Conservation (phyloP, 2,329 filamentous ascomycete genomes). For the Phyllosticta citriasiana region DNA sequence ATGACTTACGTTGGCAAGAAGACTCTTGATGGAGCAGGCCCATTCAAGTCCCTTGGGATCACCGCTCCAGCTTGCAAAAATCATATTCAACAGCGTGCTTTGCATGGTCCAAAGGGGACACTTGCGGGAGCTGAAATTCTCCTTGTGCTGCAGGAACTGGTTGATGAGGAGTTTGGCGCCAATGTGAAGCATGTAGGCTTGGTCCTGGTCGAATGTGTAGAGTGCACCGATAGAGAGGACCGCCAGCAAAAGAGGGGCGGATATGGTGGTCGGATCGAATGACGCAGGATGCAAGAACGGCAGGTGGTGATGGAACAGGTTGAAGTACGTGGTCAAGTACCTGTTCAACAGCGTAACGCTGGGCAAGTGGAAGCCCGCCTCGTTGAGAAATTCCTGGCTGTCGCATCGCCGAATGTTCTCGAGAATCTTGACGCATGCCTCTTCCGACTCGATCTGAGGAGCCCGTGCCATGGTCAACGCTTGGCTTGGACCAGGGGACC, state of each 20-base stretch:
- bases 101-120: conserved; percentile 99
- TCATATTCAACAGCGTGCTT: conserved; percentile 92
- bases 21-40: conserved; percentile 97
- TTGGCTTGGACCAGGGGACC: conserved; percentile 59
- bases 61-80: conserved; percentile 98
- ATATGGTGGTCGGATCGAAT: conserved; percentile 70
- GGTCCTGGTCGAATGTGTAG: conserved; percentile 94
- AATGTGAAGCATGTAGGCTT: conserved; percentile 94
- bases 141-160: conserved; percentile 94
- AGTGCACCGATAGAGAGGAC: conserved; percentile 91
- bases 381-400: conserved; percentile 69
- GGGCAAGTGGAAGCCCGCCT: conserved; percentile 74
- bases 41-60: conserved; percentile 96
- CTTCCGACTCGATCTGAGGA: conserved; percentile 73
- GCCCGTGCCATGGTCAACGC: conserved; percentile 56
- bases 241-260: conserved; percentile 74
- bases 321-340: conserved; percentile 92
- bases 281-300: conserved; percentile 91
- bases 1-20: conserved; percentile 61
- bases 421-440: conserved; percentile 74
- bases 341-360: conserved; percentile 73
- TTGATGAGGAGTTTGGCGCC: conserved; percentile 96
- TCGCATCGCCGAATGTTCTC: conserved; percentile 79
- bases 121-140: conserved; percentile 96
- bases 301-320: conserved; percentile 90